Conservation (phyloP, 2,329 filamentous ascomycete genomes). For the Calonectria leucothoes region DNA sequence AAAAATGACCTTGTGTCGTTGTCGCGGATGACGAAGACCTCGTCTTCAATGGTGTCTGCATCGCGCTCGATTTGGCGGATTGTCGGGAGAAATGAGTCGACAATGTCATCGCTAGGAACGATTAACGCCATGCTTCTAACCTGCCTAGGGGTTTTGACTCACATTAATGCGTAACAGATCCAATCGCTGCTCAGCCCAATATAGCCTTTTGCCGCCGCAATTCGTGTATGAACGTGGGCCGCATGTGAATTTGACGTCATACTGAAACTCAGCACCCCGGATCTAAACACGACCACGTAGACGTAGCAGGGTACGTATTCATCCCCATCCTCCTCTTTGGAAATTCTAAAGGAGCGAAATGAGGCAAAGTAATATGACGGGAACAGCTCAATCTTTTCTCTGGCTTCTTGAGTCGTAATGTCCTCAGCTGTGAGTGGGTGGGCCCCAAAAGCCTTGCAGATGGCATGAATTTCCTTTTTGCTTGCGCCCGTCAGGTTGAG, state of each 20-base stretch:
- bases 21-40: constrained; percentile 90
- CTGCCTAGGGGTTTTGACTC: constrained; percentile 48
- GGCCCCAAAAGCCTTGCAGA: constrained; percentile 94
- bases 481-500: constrained; percentile 92
- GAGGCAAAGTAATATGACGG: constrained; percentile 98
- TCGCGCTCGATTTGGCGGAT: constrained; percentile 89
- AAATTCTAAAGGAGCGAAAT: constrained; percentile 89
- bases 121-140: constrained; percentile 32
- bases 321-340: constrained; percentile 80
- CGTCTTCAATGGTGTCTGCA: constrained; percentile 93
- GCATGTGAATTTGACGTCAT: constrained; percentile 90
- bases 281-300: constrained; percentile 95
- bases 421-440: constrained; percentile 97
- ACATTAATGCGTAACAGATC: constrained; percentile 99
- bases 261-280: constrained; percentile 94
- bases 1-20: constrained; percentile 91
- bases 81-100: constrained; percentile 94
- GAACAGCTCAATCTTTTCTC: constrained; percentile 98
- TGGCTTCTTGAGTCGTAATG: constrained; percentile 93
- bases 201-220: constrained; percentile 93
- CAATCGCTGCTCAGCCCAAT: constrained; percentile 95
- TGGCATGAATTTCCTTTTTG: constrained; percentile 85
- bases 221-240: constrained; percentile 88
- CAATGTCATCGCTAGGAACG: constrained; percentile 83
- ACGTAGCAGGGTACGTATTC: constrained; percentile 96